Conservation (phyloP, 2,329 filamentous ascomycete species). For the Thielaviopsis populi region DNA sequence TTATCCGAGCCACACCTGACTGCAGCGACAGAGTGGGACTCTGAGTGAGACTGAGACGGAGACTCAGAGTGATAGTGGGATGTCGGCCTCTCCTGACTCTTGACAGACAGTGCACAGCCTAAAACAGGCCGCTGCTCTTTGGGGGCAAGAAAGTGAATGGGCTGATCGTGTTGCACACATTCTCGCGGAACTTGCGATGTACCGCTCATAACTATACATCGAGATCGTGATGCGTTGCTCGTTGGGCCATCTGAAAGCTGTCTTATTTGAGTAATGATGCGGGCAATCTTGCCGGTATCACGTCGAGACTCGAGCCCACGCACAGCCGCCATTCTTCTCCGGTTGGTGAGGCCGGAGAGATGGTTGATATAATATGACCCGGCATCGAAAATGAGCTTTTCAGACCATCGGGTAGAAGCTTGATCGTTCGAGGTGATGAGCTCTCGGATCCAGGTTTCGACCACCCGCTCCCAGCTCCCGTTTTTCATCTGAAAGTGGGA, state of each 20-base stretch:
- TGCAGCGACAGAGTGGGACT: neutral
- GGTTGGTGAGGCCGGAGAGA: neutral
- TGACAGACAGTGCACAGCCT: neutral
- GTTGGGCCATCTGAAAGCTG: neutral
- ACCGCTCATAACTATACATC: neutral
- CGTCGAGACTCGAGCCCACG: neutral
- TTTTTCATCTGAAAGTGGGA: neutral
- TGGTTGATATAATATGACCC: neutral
- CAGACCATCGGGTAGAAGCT: neutral
- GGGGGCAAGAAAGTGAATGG: neutral
- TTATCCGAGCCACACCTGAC: neutral
- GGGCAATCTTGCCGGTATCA: neutral
- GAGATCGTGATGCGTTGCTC: neutral
- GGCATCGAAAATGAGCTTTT: neutral
- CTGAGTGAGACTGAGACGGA: neutral
- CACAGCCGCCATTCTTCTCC: neutral
- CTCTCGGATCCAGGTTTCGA: conserved; percentile 3
- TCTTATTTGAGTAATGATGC: neutral
- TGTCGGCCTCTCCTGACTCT: neutral
- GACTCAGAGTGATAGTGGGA: too few species aligned
- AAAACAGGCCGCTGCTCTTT: neutral
- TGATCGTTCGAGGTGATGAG: neutral
- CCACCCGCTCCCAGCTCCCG: neutral
- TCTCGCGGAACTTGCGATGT: neutral
- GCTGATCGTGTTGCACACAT: neutral